Conservation (phyloP, 208 protist species). For the Giardia muris region DNA sequence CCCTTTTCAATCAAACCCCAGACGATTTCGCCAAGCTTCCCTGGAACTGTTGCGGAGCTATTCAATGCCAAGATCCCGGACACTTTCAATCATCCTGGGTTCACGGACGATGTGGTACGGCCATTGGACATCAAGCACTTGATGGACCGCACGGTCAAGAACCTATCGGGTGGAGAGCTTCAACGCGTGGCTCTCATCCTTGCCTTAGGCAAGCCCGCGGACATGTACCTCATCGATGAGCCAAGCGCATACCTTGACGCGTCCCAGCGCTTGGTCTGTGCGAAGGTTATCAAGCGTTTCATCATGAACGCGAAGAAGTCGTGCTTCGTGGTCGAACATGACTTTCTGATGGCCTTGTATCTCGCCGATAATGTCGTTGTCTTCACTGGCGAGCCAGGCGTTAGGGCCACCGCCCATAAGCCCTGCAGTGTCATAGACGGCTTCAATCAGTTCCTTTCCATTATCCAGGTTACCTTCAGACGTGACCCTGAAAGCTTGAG, state of each 20-base stretch:
- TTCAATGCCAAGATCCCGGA: slow-evolving; percentile 80
- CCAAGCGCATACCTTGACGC: slow-evolving; percentile 97
- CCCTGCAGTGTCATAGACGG: slow-evolving; percentile 53
- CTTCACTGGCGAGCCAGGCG: slow-evolving; percentile 81
- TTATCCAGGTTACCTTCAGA: slow-evolving; percentile 90
- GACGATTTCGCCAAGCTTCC: slow-evolving; percentile 93
- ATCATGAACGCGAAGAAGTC: slow-evolving; percentile 95
- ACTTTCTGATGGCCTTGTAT: slow-evolving; percentile 99
- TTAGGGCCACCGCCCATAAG: slow-evolving; percentile 66
- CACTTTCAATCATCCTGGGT: slow-evolving; percentile 82
- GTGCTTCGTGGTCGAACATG: slow-evolving; percentile 98
- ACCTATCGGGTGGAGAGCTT: slow-evolving; percentile 97
- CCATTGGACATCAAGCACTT: slow-evolving; percentile 88
- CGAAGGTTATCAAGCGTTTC: slow-evolving; percentile 70
- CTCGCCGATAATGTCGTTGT: slow-evolving; percentile 96
- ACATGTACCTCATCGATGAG: slow-evolving; percentile 99
- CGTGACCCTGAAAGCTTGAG: slow-evolving; percentile 91
- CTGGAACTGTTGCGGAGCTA: slow-evolving; percentile 72
- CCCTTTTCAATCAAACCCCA: slow-evolving; percentile 98
- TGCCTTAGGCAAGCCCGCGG: slow-evolving; percentile 85
- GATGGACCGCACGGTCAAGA: slow-evolving; percentile 79
- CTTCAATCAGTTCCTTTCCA: slow-evolving; percentile 89
- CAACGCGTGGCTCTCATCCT: slow-evolving; percentile 94
- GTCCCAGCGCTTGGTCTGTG: slow-evolving; percentile 93
- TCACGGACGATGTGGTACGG: slow-evolving; percentile 87